Base-by-base conservation (phyloP, 306 rosid genomes). In the Sicyos baderoa region DNA sequence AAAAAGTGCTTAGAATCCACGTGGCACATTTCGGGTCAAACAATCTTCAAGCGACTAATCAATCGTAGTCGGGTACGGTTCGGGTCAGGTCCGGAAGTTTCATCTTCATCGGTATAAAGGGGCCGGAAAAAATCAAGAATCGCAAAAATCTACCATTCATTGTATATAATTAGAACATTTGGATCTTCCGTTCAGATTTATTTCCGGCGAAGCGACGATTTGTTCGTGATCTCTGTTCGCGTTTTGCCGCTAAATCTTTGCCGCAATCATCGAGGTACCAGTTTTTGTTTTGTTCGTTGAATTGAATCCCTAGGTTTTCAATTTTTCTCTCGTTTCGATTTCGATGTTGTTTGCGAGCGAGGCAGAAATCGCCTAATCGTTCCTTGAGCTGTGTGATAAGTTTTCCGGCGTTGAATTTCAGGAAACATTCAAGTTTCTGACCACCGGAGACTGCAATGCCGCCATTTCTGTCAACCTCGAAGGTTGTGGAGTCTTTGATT, bases 391-490 rank as follows among this genome's bases (percentile, higher is more conserved):
- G 60, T 72, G 47, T 44, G 75, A 69, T 70, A 35, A 65, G 4
- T 18, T 54, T 42, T 5, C 35, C 61, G 44, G 50, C 29, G 47
- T 22, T 51, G 29, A 3, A 27, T 75, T 59, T 44, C 54, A 35
- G 9, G 37, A 6, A 7, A 2, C 15, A 45, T 65, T 79, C 68
- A 73, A 76, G 72, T 51, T 69, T 62, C 60, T 72, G 16, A 54
- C 72, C 72, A 9, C 49, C 35, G 9, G 32, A 35, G 61, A 66
- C 25, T 13, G 49, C 80, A 81, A 89, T 89, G 96, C 86, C 88
- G 73, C 91, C 88, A 63, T 86, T 83, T 75, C 74, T 80, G 67
- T 86, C 89, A 63, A 69, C 86, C 54, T 78, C 90, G 5, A 91
- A 79, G 81, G 83, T 77, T 56, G 80, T 83, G 42, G 74, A 80